phyloP scores from a whole-genome alignment of 2,329 filamentous ascomycete species.

The Rhinocladiella mackenziei region DNA sequence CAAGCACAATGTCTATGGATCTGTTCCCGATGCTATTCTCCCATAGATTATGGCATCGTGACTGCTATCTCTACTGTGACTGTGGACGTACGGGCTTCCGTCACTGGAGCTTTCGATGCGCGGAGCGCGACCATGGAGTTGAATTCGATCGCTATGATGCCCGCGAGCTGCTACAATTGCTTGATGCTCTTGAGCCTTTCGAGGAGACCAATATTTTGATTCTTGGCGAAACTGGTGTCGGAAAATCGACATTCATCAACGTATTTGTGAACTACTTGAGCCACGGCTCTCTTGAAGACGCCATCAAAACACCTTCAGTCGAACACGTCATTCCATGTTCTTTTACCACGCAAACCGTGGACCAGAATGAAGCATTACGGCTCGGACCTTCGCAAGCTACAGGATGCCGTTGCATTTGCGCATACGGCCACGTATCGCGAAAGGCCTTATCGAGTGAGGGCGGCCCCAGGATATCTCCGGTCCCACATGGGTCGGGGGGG shows the following conservation, averaged over 20 bases:
- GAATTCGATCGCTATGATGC: conserved; percentile 26
- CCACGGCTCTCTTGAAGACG: conserved; percentile 39
- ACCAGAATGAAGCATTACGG: conserved; percentile 32
- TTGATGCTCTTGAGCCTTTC: conserved; percentile 29
- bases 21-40: conserved; percentile 30
- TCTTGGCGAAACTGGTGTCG: conserved; percentile 48
- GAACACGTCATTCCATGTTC: conserved; percentile 41
- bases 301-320: conserved; percentile 32
- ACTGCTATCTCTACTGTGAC: conserved; percentile 38
- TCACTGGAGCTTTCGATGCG: conserved; percentile 36
- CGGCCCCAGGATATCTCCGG: too few relatives aligned
- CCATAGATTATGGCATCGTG: conserved; percentile 32
- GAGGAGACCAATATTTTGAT: conserved; percentile 45
- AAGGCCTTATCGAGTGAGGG: conserved; percentile 27
- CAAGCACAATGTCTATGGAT: conserved; percentile 25
- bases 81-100: conserved; percentile 34
- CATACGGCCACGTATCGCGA: conserved; percentile 28
- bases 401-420: conserved; percentile 18
- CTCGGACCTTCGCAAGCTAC: conserved; percentile 23
- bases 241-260: conserved; percentile 51
- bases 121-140: conserved; percentile 27
- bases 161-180: conserved; percentile 21
- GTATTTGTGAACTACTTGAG: conserved; percentile 47
- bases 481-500: too few relatives aligned
- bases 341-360: conserved; percentile 37